Conservation (phyloP, 805 yeast genomes). For the Ogataea nakhonphanomensis region DNA sequence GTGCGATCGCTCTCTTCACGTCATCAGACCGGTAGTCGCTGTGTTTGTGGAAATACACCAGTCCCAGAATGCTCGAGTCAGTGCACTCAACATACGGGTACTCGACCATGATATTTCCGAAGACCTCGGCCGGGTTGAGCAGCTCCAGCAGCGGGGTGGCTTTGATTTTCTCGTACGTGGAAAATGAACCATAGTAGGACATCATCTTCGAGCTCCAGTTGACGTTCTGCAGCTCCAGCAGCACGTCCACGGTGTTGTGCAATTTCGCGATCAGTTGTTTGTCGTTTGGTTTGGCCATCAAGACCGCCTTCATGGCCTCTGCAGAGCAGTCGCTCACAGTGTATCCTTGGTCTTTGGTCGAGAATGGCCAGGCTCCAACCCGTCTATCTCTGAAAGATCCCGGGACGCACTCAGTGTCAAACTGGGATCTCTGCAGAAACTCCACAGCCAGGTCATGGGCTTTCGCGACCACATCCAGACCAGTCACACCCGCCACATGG, state of each 20-base stretch:
- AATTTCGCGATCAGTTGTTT: conserved; percentile 50
- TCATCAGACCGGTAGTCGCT: conserved; percentile 64
- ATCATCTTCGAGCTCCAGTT: conserved; percentile 37
- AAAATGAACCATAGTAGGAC: conserved; percentile 86
- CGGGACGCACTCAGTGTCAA: conserved; percentile 69
- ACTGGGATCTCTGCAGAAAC: conserved; percentile 80
- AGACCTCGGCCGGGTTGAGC: conserved; percentile 95
- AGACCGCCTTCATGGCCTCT: conserved; percentile 87
- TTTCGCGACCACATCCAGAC: conserved; percentile 58
- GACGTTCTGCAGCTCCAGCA: conserved; percentile 72
- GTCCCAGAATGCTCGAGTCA: conserved; percentile 88
- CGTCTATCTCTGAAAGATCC: conserved; percentile 83
- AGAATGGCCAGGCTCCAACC: conserved; percentile 93
- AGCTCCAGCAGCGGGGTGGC: conserved; percentile 74
- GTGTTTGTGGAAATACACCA: conserved; percentile 69
- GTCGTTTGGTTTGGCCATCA: conserved; percentile 78
- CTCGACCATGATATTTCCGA: conserved; percentile 97
- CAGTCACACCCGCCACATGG: conserved; percentile 75
- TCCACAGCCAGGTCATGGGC: conserved; percentile 62
- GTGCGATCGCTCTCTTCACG: conserved; percentile 62
- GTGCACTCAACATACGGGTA: conserved; percentile 98
- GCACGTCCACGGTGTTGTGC: conserved; percentile 68
- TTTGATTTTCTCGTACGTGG: conserved; percentile 84
- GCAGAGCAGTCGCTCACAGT: conserved; percentile 97
- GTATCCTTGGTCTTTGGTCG: conserved; percentile 94